Evolutionary conservation across 768 basidiomycete genomes (phyloP), one percentile per base, ranked within the genome.

Genomic region (Lepiota subincarnata): DNA sequence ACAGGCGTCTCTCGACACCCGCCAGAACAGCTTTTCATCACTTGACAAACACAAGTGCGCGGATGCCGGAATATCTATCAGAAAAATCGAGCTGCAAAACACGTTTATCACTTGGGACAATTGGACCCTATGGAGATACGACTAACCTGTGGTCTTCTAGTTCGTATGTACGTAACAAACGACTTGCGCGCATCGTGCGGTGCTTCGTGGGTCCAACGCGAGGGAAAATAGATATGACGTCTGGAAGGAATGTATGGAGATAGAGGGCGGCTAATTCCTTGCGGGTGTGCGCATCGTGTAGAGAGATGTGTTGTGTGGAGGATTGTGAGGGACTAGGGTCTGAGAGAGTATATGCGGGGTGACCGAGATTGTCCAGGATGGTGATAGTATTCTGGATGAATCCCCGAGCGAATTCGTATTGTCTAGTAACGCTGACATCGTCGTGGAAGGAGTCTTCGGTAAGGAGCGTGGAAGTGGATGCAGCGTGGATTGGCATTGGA

Each of bases 401-500:
- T n/a, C 24, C 47, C 2, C 47, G 48, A 16, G 48, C 48, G 16
- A 49, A 49, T 8, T 49, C 48, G 37, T 49, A 49, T 19, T 36
- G 37, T 13, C 28, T 38, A 11, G 13, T 24, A 6, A 5, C 20
- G 26, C 31, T 20, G n/a, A 1, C 14, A 10, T 26, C 12, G 5
- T 26, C 24, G 14, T 8, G n/a, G 14, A 13, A 14, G 42, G 19
- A 12, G 19, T 24, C 22, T 2, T 1, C 11, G 7, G 2, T 20
- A 22, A 44, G 42, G 22, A 44, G 42, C 6, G 42, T 44, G 14
- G 26, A 11, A 4, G 14, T 7, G 42, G 42, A 22, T 35, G 12
- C 11, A 11, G 4, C 10, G 7, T 7, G 6, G 31, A 31, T 6
- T 31, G 31, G 31, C 31, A 31, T 31, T 6, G 10, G 31, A 8